These are phyloP conservation scores for Trifolium fragiferum DNA, from an alignment of 306 rosid species.

Conservation along the genomic window DNA sequence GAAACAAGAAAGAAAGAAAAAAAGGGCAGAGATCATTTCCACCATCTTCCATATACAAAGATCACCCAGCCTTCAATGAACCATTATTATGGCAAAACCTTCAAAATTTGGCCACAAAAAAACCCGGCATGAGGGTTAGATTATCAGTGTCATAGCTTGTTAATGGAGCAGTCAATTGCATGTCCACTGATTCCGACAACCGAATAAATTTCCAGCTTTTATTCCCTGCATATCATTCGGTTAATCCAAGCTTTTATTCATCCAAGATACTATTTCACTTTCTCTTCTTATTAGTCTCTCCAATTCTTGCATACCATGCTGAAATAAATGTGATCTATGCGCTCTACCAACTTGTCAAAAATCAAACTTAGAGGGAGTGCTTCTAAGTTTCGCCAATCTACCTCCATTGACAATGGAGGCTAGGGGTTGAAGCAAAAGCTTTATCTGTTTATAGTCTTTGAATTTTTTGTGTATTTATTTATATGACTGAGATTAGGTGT, in stretches of 20 bases:
- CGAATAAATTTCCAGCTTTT: constrained; percentile 25
- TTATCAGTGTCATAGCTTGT: constrained; percentile 8
- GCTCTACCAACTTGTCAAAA: not conserved
- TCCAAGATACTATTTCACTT: too few relatives aligned
- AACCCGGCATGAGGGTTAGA: constrained; percentile 27
- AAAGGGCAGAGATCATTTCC: constrained; percentile 48
- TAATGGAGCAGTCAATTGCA: constrained; percentile 18
- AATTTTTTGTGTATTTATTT: too few relatives aligned
- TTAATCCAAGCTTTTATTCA: constrained; percentile 12
- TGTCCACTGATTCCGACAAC: not conserved
- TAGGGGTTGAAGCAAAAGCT: too few relatives aligned
- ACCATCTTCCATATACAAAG: constrained; percentile 57
- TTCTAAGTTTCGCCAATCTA: not conserved
- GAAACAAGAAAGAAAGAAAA: not conserved
- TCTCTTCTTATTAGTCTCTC: too few relatives aligned
- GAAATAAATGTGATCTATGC: not conserved
- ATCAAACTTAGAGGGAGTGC: not conserved
- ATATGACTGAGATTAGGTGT: too few relatives aligned
- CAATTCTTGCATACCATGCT: not conserved
- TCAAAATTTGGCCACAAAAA: constrained; percentile 56
- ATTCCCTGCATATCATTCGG: not conserved
- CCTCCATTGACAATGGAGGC: not conserved
- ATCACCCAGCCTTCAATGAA: constrained; percentile 38
- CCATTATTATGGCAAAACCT: constrained; percentile 50
- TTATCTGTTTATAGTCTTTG: too few relatives aligned